These are phyloP conservation scores for Citrus inodora DNA, from an alignment of 345 rosid genomes.

Conservation along the genomic window DNA sequence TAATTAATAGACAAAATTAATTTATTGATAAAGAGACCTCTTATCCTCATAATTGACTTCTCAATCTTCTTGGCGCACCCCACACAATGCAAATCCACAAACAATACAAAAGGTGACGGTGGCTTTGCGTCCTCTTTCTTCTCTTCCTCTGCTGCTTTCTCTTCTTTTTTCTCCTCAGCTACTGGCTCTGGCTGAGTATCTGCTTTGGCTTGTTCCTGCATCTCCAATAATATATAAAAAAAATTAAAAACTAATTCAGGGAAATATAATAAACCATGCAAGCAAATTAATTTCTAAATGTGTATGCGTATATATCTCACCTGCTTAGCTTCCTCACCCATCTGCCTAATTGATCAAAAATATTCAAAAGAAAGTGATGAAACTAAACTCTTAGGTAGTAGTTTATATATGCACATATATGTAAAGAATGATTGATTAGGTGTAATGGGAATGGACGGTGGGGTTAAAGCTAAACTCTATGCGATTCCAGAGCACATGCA, in stretches of 20 bases:
- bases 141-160: conserved; percentile 33
- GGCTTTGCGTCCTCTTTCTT: conserved; percentile 44
- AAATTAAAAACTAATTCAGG: background rate
- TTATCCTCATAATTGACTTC: conserved; percentile 65
- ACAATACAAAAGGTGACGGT: conserved; percentile 66
- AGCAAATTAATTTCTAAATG: background rate
- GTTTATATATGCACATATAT: conserved; percentile 9
- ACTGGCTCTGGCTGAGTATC: conserved; percentile 33
- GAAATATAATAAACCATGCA: background rate
- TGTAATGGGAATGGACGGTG: conserved; percentile 30
- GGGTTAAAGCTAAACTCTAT: conserved; percentile 13
- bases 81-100: conserved; percentile 83
- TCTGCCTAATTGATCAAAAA: conserved; percentile 20
- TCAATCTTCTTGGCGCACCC: conserved; percentile 95
- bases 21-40: conserved; percentile 39
- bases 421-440: background rate
- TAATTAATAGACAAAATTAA: too few relatives aligned
- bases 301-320: conserved; percentile 23
- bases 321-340: conserved; percentile 83
- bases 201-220: conserved; percentile 34
- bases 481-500: conserved; percentile 59
- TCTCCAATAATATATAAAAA: background rate
- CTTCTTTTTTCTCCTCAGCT: conserved; percentile 34
- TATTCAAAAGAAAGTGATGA: background rate
- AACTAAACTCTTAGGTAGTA: background rate